phyloP scores from a whole-genome alignment of 495 filamentous ascomycete species.

The Aeminium ludgeri region DNA sequence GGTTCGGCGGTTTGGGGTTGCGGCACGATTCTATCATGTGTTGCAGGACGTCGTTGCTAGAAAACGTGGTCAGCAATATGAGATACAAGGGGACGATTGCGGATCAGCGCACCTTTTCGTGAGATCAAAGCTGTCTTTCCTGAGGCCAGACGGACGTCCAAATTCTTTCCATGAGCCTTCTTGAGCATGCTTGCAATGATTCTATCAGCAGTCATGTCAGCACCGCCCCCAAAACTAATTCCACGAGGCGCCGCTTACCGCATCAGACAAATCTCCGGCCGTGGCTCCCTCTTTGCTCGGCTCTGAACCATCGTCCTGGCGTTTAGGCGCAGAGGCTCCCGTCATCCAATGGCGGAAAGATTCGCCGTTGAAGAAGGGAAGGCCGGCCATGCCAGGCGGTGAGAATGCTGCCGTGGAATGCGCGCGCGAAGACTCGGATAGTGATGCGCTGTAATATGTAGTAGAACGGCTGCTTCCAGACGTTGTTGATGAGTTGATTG shows the following conservation, averaged over 20 bases:
- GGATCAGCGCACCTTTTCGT: background rate
- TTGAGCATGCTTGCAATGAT: background rate
- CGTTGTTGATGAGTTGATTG: background rate
- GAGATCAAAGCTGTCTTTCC: background rate
- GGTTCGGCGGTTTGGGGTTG: background rate
- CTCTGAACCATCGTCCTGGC: background rate
- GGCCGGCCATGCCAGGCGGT: background rate
- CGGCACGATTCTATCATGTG: slow-evolving; percentile 1
- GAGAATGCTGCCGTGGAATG: background rate
- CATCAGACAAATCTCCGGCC: background rate
- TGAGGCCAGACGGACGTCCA: background rate
- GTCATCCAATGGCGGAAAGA: background rate
- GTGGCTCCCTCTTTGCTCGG: background rate
- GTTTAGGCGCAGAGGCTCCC: background rate
- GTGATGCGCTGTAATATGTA: background rate
- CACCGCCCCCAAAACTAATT: too few relatives aligned
- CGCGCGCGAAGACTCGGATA: background rate
- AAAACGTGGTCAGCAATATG: background rate
- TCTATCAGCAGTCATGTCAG: background rate
- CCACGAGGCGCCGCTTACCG: background rate
- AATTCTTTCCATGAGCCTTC: background rate
- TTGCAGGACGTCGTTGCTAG: slow-evolving; percentile 3
- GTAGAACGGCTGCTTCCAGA: background rate
- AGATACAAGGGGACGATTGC: background rate
- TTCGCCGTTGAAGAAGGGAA: background rate